Percentiles rank a stretch among this genome's conserved stretches.
These are phyloP conservation scores for Xylaria sp. DNA, from an alignment of 2,329 filamentous ascomycete genomes.

Conservation along the genomic window DNA sequence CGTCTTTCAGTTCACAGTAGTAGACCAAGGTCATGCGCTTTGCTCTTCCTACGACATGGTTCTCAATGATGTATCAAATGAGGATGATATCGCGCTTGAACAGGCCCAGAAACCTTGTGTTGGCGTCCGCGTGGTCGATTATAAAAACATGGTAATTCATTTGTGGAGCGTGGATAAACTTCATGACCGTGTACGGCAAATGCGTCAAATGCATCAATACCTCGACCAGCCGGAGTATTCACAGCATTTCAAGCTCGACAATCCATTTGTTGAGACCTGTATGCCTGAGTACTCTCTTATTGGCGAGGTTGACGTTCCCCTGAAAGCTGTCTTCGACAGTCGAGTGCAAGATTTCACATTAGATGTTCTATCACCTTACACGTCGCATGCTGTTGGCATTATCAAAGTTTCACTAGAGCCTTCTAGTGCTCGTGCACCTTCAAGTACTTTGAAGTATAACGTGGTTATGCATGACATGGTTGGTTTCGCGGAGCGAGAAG, in stretches of 20 bases:
- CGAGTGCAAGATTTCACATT: conserved; percentile 93
- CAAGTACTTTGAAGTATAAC: conserved; percentile 95
- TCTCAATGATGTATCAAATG: conserved; percentile 85
- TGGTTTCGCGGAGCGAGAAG: conserved; percentile 94
- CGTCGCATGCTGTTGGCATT: conserved; percentile 88
- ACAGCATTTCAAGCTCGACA: conserved; percentile 90
- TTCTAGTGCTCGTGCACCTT: conserved; percentile 89
- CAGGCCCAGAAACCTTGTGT: conserved; percentile 88
- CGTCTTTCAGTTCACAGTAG: conserved; percentile 92
- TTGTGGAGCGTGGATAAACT: conserved; percentile 96
- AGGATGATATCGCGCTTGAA: conserved; percentile 85
- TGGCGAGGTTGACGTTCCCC: conserved; percentile 90
- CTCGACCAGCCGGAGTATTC: conserved; percentile 94
- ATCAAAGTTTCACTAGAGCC: conserved; percentile 92
- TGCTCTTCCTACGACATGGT: conserved; percentile 98
- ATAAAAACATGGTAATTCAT: conserved; percentile 84
- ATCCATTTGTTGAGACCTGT: conserved; percentile 90
- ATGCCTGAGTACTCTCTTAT: conserved; percentile 93
- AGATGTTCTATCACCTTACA: conserved; percentile 92
- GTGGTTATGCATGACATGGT: conserved; percentile 97
- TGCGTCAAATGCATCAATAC: conserved; percentile 98
- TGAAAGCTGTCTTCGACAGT: conserved; percentile 92
- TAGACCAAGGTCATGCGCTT: conserved; percentile 87
- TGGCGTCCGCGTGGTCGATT: conserved; percentile 89
- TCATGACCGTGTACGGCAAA: conserved; percentile 83